Percentiles rank a stretch among this genome's conserved stretches.
Conservation (phyloP, 225 moss, liverwort and hornwort genomes). For the Anthoceros angustus region DNA sequence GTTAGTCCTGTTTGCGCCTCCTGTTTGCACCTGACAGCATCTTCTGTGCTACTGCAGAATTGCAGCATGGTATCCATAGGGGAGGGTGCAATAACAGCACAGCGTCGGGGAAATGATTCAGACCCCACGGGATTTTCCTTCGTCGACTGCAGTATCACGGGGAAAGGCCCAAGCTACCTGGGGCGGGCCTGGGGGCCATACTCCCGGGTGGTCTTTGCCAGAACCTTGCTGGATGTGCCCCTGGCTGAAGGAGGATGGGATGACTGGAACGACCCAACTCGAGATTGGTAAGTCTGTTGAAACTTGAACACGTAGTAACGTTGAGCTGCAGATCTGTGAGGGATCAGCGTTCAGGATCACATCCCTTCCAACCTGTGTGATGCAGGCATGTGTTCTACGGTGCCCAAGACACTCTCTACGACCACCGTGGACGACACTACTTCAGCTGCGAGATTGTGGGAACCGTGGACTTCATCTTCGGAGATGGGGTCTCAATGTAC, state of each 20-base stretch:
- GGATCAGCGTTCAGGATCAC: too few relatives aligned
- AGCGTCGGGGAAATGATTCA: background rate
- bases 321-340: too few relatives aligned
- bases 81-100: background rate
- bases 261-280: background rate
- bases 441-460: background rate
- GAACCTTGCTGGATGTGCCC: background rate
- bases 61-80: background rate
- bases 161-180: background rate
- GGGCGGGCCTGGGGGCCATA: background rate
- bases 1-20: too few relatives aligned
- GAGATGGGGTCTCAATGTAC: background rate
- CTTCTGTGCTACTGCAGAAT: background rate
- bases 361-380: too few relatives aligned
- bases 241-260: background rate
- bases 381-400: conserved; percentile 1
- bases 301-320: too few relatives aligned
- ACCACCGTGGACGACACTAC: background rate
- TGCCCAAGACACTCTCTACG: conserved; percentile 1
- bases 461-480: background rate
- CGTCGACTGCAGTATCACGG: background rate
- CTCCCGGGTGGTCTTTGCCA: conserved; percentile 1
- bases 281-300: background rate
- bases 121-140: background rate
- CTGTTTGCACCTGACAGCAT: too few relatives aligned